These are phyloP conservation scores for Cercospora janseana DNA, from an alignment of 2,329 filamentous ascomycete species.

Conservation along the genomic window DNA sequence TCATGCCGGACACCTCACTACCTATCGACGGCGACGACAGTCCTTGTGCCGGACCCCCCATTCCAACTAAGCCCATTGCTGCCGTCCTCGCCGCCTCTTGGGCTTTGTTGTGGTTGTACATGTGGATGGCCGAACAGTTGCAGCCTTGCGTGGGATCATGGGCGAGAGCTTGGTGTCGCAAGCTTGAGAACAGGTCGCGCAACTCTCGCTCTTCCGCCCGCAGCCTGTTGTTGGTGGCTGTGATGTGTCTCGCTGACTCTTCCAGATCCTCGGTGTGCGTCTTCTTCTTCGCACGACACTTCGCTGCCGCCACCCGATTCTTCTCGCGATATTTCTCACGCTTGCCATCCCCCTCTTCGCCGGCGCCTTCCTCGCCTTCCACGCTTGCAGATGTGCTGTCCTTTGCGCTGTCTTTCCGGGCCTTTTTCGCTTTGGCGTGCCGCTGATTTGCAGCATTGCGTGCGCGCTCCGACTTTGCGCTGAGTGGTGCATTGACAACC, in stretches of 20 bases:
- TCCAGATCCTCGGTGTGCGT: slow-evolving; percentile 55
- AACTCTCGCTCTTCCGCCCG: slow-evolving; percentile 36
- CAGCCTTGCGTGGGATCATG: slow-evolving; percentile 35
- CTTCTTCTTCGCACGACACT: slow-evolving; percentile 70
- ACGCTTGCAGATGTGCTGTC: slow-evolving; percentile 8
- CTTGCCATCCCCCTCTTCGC: slow-evolving; percentile 43
- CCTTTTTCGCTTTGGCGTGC: slow-evolving; percentile 33
- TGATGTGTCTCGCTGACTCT: slow-evolving; percentile 43
- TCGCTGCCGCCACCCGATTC: slow-evolving; percentile 70
- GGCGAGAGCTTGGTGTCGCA: slow-evolving; percentile 36
- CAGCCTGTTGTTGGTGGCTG: slow-evolving; percentile 34
- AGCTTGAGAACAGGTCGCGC: slow-evolving; percentile 35
- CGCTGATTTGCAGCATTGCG: slow-evolving; percentile 35
- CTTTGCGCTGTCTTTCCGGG: slow-evolving; percentile 25
- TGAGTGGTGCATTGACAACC: slow-evolving; percentile 12
- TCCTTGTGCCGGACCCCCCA: slow-evolving; percentile 6
- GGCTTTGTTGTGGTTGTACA: slow-evolving; percentile 37
- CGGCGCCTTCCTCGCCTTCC: slow-evolving; percentile 15
- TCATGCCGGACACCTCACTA: slow-evolving; percentile 16
- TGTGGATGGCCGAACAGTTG: slow-evolving; percentile 34
- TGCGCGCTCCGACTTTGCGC: slow-evolving; percentile 33
- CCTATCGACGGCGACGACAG: slow-evolving; percentile 26
- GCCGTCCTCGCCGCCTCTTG: slow-evolving; percentile 28
- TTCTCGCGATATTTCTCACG: slow-evolving; percentile 63
- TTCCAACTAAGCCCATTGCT: slow-evolving; percentile 15